phyloP scores from a whole-genome alignment of 169 alveolate species.

The Neospora caninum region DNA sequence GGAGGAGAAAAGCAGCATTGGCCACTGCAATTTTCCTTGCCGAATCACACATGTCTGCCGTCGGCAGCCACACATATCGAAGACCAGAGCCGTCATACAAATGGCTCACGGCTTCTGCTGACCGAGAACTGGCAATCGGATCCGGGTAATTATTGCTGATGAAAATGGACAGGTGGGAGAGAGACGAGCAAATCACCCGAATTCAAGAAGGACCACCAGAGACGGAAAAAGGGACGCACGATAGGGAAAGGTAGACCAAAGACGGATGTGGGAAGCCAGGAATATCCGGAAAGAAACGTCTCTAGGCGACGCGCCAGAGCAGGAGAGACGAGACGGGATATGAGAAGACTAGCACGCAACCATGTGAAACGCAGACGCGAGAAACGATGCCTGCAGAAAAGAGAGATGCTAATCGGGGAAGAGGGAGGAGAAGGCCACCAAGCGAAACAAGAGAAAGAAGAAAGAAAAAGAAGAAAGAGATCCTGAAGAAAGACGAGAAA shows the following conservation, averaged over 20 bases:
- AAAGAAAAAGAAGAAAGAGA: too few relatives aligned
- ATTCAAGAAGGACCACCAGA: not conserved
- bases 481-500: not conserved
- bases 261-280: not conserved
- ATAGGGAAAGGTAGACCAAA: not conserved
- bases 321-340: not conserved
- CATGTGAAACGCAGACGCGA: not conserved
- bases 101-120: conserved; percentile 63
- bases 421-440: not conserved
- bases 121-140: conserved; percentile 46
- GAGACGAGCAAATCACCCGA: not conserved
- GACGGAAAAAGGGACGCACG: not conserved
- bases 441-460: not conserved
- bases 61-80: conserved; percentile 68
- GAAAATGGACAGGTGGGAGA: not conserved
- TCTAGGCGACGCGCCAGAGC: not conserved
- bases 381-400: not conserved
- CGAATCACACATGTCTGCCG: conserved; percentile 65
- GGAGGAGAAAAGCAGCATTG: conserved; percentile 50
- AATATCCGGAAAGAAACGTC: not conserved
- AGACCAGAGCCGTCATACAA: conserved; percentile 53
- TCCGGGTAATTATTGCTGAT: conserved; percentile 58
- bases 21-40: conserved; percentile 59
- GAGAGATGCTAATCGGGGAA: not conserved
- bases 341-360: not conserved